phyloP scores from a whole-genome alignment of 306 rosid species.

The Coriaria nepalensis region DNA sequence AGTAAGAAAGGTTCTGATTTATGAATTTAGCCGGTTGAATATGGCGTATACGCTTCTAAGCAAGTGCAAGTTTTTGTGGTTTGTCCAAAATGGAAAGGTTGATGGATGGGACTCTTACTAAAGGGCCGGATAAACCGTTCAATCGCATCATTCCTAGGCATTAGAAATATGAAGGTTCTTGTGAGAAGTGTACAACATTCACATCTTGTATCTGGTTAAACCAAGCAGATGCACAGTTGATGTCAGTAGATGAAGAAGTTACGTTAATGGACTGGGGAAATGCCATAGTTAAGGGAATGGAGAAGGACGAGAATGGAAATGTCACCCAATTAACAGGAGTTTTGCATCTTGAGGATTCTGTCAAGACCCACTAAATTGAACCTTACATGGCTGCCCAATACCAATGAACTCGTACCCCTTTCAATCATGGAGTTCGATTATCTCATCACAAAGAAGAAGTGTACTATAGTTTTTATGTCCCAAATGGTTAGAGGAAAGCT shows the following conservation, averaged over 20 bases:
- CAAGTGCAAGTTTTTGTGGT: slow-evolving; percentile 92
- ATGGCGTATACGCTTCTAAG: slow-evolving; percentile 95
- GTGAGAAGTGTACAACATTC: slow-evolving; percentile 65
- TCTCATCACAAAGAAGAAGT: slow-evolving; percentile 63
- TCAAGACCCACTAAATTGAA: slow-evolving; percentile 66
- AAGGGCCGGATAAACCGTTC: slow-evolving; percentile 80
- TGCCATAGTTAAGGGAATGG: no score
- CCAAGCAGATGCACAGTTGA: slow-evolving; percentile 49
- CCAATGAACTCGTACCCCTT: no score
- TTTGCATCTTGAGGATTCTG: slow-evolving; percentile 88
- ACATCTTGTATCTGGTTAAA: slow-evolving; percentile 65
- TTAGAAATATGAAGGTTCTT: slow-evolving; percentile 80
- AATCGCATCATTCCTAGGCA: slow-evolving; percentile 71
- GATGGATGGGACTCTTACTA: slow-evolving; percentile 87
- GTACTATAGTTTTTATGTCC: no score
- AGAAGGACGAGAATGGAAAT: no score
- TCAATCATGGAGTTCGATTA: no score
- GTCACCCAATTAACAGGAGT: slow-evolving; percentile 46
- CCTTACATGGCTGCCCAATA: no score
- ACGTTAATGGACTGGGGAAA: slow-evolving; percentile 99
- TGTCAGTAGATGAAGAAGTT: slow-evolving; percentile 65
- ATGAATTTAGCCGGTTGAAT: slow-evolving; percentile 84
- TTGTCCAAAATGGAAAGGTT: slow-evolving; percentile 83
- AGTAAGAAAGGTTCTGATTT: slow-evolving; percentile 52
- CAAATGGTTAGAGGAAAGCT: no score